These are phyloP conservation scores for Spinacia oleracea DNA, from an alignment of 179 eudicot genomes.

Conservation along the genomic window DNA sequence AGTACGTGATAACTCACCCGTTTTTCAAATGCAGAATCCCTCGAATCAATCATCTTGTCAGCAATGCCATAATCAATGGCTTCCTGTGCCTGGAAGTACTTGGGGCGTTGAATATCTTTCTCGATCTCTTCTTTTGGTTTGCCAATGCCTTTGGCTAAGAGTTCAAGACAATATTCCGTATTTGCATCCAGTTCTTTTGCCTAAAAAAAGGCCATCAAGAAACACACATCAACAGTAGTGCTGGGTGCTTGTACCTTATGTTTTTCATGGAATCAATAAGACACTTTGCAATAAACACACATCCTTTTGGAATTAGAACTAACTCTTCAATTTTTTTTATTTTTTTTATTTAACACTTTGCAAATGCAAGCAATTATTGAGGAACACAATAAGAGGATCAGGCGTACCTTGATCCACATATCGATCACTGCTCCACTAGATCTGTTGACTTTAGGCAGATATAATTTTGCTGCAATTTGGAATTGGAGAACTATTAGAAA, in stretches of 20 bases:
- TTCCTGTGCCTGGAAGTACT: conserved; percentile 61
- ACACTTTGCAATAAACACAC: neutral
- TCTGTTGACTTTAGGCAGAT: conserved; percentile 66
- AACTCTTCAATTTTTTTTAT: neutral
- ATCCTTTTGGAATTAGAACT: neutral
- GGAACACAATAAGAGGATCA: conserved; percentile 2
- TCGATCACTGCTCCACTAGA: conserved; percentile 77
- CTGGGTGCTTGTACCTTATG: neutral
- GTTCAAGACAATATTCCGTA: conserved; percentile 68
- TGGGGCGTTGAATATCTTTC: conserved; percentile 65
- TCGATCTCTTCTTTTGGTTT: conserved; percentile 79
- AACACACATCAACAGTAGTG: neutral
- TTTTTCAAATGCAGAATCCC: conserved; percentile 60
- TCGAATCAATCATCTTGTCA: conserved; percentile 64
- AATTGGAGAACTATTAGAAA: conserved; percentile 5
- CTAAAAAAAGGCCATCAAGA: conserved; percentile 32
- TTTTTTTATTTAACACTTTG: neutral
- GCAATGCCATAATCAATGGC: conserved; percentile 89
- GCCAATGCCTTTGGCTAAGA: conserved; percentile 74
- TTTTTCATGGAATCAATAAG: neutral
- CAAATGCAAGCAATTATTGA: conserved; percentile 6
- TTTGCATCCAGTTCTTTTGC: conserved; percentile 82
- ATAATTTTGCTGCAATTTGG: conserved; percentile 65
- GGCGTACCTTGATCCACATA: conserved; percentile 84
- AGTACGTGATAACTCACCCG: conserved; percentile 49